phyloP scores from a whole-genome alignment of 257 asterid species.

The Fraxinus quadrangulata region DNA sequence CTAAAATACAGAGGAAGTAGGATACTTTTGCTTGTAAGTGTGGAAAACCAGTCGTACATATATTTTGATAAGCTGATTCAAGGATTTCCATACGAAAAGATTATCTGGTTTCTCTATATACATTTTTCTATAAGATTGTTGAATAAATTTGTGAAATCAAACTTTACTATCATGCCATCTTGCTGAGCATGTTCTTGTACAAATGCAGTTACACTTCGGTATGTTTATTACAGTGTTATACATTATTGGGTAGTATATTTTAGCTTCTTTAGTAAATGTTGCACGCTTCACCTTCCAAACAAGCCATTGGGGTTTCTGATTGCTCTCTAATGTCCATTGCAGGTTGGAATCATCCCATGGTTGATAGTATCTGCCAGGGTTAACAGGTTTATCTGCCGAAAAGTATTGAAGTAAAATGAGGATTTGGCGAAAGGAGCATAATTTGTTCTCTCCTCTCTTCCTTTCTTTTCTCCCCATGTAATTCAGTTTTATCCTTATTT shows the following conservation, averaged over 20 bases:
- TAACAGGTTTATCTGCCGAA: slow-evolving; percentile 72
- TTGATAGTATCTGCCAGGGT: slow-evolving; percentile 71
- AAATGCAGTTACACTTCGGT: not conserved
- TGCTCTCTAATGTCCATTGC: slow-evolving; percentile 30
- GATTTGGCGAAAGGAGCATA: not conserved
- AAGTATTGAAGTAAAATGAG: slow-evolving; percentile 40
- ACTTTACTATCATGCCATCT: no score
- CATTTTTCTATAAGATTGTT: not conserved
- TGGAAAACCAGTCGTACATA: not conserved
- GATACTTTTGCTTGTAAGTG: not conserved
- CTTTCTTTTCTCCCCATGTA: not conserved
- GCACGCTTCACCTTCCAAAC: not conserved
- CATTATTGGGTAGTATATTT: not conserved
- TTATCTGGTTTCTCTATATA: not conserved
- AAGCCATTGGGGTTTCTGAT: not conserved
- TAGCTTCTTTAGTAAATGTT: not conserved
- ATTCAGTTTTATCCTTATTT: not conserved
- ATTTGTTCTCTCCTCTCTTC: not conserved
- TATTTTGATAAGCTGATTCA: not conserved
- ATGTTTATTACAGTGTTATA: no score
- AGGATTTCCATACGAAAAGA: not conserved
- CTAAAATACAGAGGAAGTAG: not conserved
- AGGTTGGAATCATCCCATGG: slow-evolving; percentile 98
- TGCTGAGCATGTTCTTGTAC: not conserved
- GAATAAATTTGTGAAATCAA: no score